phyloP scores from a whole-genome alignment of 2,329 filamentous ascomycete genomes.

The Parasarocladium wereldwijsianum region DNA sequence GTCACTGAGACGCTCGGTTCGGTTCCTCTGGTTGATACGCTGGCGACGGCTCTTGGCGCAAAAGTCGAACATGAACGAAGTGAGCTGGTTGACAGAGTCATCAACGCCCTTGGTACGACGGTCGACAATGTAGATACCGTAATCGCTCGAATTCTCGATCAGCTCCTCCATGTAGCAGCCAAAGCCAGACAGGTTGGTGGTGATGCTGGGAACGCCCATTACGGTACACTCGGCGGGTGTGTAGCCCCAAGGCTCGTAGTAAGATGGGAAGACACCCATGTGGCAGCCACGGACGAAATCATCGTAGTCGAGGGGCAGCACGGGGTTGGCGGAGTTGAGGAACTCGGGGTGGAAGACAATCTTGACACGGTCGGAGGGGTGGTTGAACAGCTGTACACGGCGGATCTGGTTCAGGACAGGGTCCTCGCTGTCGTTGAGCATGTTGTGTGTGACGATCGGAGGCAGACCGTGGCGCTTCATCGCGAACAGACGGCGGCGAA shows the following conservation, averaged over 20 bases:
- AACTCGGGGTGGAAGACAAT: constrained; percentile 97
- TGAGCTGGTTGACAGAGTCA: constrained; percentile 91
- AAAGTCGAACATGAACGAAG: constrained; percentile 81
- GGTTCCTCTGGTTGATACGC: constrained; percentile 96
- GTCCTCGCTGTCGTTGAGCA: constrained; percentile 87
- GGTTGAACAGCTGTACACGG: constrained; percentile 92
- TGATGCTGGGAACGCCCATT: constrained; percentile 97
- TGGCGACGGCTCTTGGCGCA: constrained; percentile 85
- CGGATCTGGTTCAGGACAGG: constrained; percentile 93
- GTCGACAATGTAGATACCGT: constrained; percentile 98
- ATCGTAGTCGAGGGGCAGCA: constrained; percentile 91
- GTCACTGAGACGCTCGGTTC: constrained; percentile 88
- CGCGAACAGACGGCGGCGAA: constrained; percentile 82
- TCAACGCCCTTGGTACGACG: constrained; percentile 90
- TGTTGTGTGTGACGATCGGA: constrained; percentile 97
- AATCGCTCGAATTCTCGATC: constrained; percentile 95
- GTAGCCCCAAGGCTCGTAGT: constrained; percentile 99
- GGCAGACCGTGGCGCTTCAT: constrained; percentile 89
- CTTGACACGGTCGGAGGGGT: constrained; percentile 89
- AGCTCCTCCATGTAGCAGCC: constrained; percentile 99
- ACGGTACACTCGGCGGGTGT: constrained; percentile 97
- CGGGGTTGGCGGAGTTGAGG: constrained; percentile 86
- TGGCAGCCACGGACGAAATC: constrained; percentile 97
- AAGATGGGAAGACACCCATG: constrained; percentile 87
- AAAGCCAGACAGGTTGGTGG: constrained; percentile 93